Evolutionary conservation across 148 eudicot genomes (phyloP), one percentile per base, ranked within the genome.

Genomic region (Nyssa sinensis): DNA sequence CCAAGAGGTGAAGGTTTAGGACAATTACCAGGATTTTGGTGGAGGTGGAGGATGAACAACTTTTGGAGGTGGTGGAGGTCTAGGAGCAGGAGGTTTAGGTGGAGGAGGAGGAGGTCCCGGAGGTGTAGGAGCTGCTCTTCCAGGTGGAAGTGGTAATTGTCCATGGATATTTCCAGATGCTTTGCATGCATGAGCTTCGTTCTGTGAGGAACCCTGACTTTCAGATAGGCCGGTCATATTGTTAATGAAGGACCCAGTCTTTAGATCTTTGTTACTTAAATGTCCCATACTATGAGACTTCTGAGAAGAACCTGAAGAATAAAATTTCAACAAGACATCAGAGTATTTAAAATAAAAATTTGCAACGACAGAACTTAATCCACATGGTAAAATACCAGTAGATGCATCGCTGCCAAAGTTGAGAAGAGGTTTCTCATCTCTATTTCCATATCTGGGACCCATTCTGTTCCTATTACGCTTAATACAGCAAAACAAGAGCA

Each of bases 1-100:
- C 86, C 91, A 51, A 71, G 84, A 37, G 82, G 77, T 44, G 80
- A 69, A 75, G 81, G 84, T 69, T 82, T 82, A 35, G 31, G 49
- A 14, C 39, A 6, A 74, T 72, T 75, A 60, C 77, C 74, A 34
- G n/a, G 69, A 81, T 63, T 32, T 49, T 35, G 85, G 93, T 33
- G 95, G 93, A 55, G 98, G 98, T 6, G 98, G 98, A 47, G 91
- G 89, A 0, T 78, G 85, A 24, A 41, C 75, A 28, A 27, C 81
- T 77, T 76, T 85, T 14, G 91, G 88, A 39, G 88, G 90, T 7
- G 97, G 91, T 41, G 93, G 97, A 34, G 93, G 80, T 8, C 70
- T 70, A 3, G 86, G 87, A 71, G 91, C 84, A 32, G 85, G 81
- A 17, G 88, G 79, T 75, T 75, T 81, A 51, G 89, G 88, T 62